Conservation (phyloP, 345 rosid genomes). For the Cardamine chenopodiifolia region DNA sequence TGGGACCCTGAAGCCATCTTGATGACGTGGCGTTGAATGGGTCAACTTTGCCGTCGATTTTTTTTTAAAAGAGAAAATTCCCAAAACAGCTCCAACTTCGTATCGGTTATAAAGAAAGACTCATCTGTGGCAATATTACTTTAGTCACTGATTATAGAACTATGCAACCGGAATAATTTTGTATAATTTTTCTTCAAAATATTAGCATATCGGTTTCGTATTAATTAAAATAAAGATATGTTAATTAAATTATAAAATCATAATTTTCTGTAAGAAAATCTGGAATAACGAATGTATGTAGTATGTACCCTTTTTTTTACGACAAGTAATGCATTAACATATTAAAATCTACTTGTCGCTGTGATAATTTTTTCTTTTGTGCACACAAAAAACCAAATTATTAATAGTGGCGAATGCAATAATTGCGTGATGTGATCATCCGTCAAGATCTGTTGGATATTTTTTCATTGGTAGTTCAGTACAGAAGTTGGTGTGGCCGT, state of each 20-base stretch:
- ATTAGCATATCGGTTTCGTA: neutral
- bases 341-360: neutral
- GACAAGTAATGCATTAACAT: neutral
- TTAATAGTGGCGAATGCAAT: neutral
- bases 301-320: neutral
- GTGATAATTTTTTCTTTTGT: neutral
- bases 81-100: neutral
- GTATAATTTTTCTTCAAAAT: neutral
- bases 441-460: neutral
- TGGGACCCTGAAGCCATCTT: neutral
- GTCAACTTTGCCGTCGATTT: constrained; percentile 22
- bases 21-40: constrained; percentile 14
- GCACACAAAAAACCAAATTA: neutral
- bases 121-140: too few relatives aligned
- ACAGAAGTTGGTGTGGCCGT: neutral
- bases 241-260: neutral
- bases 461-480: neutral
- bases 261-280: neutral
- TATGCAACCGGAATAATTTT: neutral
- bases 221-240: neutral
- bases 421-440: neutral
- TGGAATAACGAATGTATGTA: neutral
- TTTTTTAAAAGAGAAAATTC: neutral
- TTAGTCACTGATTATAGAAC: too few relatives aligned
- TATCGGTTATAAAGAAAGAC: neutral